Evolutionary conservation across 176 grass and related monocot genomes (phyloP).

Genomic region (Elaeis guineensis): DNA sequence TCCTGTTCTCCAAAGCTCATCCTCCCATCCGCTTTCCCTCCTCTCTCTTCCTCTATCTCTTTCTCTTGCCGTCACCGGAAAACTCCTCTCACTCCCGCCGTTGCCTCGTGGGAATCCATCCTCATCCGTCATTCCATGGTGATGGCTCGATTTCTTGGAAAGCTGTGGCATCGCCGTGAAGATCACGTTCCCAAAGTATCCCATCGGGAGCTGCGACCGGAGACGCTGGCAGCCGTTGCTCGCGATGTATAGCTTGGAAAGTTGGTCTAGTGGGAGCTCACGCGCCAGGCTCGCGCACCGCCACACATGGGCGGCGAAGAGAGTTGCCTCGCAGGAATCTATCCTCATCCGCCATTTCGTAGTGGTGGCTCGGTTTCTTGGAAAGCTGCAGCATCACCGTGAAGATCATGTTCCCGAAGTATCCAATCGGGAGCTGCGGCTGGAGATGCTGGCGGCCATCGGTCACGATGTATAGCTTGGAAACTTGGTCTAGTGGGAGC

Average conservation of each 20-base stretch:
- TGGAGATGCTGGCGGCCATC: background rate
- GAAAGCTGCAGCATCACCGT: background rate
- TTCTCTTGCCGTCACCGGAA: no score
- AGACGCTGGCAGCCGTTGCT: background rate
- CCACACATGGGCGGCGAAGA: conserved; percentile 10
- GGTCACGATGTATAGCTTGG: background rate
- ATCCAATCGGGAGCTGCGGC: background rate
- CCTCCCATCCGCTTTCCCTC: no score
- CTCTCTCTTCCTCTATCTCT: no score
- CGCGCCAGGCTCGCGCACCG: conserved; percentile 15
- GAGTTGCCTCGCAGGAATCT: no score
- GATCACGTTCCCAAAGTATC: conserved; percentile 11
- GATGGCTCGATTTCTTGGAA: no score
- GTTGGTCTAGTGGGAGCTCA: background rate
- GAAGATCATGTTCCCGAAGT: conserved; percentile 7
- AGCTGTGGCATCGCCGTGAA: background rate
- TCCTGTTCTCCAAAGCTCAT: no score
- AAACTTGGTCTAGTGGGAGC: background rate
- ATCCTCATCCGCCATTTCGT: no score
- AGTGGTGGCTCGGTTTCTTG: no score
- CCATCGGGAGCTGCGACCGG: background rate
- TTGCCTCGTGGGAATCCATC: no score
- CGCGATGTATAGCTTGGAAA: background rate
- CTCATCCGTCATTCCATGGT: no score
- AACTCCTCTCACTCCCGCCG: no score